Evolutionary conservation across 2,329 filamentous ascomycete species (phyloP), one percentile per base, ranked within the genome.

Genomic region (Sporothrix humicola): DNA sequence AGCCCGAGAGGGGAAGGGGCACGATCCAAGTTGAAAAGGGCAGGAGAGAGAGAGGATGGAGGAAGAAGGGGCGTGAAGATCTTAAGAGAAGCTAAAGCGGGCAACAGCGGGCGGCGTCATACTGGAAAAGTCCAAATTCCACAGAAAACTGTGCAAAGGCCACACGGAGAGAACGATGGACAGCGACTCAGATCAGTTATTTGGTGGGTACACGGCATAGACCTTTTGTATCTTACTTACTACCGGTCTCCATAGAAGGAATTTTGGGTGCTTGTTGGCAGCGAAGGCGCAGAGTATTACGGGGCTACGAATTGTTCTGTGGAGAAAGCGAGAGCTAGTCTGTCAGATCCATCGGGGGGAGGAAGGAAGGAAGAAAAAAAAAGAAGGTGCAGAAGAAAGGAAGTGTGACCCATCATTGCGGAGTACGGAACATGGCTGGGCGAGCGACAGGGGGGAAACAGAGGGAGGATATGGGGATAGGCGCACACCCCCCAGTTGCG

Each of bases 331-430:
- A 31, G 69, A 44, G 56, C 20, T 31, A 48, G 54, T 71, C 46
- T 59, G 72, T 59, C 46, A 66, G 72, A 73, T 71, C 58, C 56
- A 63, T 71, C 68, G 66, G 58, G 46, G 66, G 46, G 66, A 66
- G 56, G n/a, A 65, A 63, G 58, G 26, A 31, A 61, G 20, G 52
- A 71, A 13, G 50, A 44, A 58, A 42, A 8, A 42, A 37, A 63
- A 26, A 68, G 44, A 50, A 44, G 56, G n/a, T 23, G 46, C 26
- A 65, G 70, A 72, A 73, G 66, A 65, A 73, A 31, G 10, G 58
- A 68, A 73, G 71, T 56, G 68, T 58, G 72, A 46, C 66, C 72
- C 44, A 56, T 69, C 37, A 73, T 63, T 71, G 58, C 70, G 70
- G 70, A 65, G 70, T 73, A 69, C 50, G 69, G 48, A 15, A 7